Conservation (phyloP, 2,329 filamentous ascomycete genomes). For the Xenosphaeropsis pyriputrescens region DNA sequence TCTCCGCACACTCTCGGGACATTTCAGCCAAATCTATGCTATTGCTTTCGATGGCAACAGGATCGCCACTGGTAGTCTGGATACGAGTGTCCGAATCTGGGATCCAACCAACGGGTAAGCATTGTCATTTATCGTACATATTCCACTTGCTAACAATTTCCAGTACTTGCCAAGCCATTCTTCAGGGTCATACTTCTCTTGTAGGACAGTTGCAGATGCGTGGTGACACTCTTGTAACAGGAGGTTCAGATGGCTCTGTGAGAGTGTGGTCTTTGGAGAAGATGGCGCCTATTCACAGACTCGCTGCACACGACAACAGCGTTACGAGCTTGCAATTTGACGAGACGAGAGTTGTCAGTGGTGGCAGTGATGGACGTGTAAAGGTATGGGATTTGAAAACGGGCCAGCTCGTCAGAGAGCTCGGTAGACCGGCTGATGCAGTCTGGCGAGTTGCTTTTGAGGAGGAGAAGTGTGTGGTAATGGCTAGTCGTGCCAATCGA, state of each 20-base stretch:
- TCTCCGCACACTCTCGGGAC: conserved; percentile 75
- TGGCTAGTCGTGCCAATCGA: conserved; percentile 70
- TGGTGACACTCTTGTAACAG: conserved; percentile 86
- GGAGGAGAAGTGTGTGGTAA: conserved; percentile 93
- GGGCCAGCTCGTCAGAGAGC: conserved; percentile 76
- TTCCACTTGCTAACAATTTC: neutral
- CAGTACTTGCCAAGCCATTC: conserved; percentile 54
- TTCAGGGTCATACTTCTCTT: conserved; percentile 92
- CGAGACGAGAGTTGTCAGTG: conserved; percentile 86
- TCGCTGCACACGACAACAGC: conserved; percentile 95
- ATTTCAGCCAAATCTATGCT: conserved; percentile 98
- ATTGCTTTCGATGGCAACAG: conserved; percentile 92
- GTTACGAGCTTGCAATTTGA: conserved; percentile 97
- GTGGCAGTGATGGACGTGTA: conserved; percentile 91
- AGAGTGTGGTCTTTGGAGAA: conserved; percentile 89
- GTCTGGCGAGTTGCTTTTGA: conserved; percentile 98
- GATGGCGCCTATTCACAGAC: conserved; percentile 81
- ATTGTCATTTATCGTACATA: neutral
- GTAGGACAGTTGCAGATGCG: conserved; percentile 96
- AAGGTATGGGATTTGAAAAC: conserved; percentile 97
- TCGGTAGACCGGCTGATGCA: conserved; percentile 82
- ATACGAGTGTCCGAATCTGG: conserved; percentile 96
- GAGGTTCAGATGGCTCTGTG: conserved; percentile 90
- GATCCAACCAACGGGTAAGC: conserved; percentile 74
- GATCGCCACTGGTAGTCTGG: conserved; percentile 88